phyloP scores from a whole-genome alignment of 2,329 filamentous ascomycete genomes.

The Sclerotiophoma versabilis region DNA sequence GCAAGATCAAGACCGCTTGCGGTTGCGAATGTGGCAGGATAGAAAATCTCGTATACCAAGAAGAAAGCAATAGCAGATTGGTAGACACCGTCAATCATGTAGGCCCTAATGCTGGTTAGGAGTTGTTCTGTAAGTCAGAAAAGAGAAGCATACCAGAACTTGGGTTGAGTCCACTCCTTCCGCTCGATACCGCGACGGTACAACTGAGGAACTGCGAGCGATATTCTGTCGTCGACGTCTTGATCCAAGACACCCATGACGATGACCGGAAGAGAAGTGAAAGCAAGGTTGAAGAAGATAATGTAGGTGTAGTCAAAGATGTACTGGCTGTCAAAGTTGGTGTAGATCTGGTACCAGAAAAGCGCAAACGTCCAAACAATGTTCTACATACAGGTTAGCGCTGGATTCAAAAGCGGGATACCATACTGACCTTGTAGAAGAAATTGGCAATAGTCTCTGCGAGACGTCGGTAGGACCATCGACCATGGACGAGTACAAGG shows the following conservation, averaged over 20 bases:
- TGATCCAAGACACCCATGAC: constrained; percentile 97
- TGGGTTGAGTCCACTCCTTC: constrained; percentile 92
- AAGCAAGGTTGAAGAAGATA: constrained; percentile 92
- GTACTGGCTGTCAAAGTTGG: constrained; percentile 95
- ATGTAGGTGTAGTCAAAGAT: constrained; percentile 99
- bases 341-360: constrained; percentile 97
- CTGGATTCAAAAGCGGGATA: no score
- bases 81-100: constrained; percentile 94
- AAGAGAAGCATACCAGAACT: constrained; percentile 80
- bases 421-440: constrained; percentile 84
- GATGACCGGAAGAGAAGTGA: constrained; percentile 93
- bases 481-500: constrained; percentile 79
- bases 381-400: constrained; percentile 65
- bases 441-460: constrained; percentile 97
- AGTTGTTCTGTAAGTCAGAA: background rate
- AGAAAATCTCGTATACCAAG: constrained; percentile 84
- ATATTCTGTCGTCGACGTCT: constrained; percentile 93
- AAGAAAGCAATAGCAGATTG: constrained; percentile 94
- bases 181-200: constrained; percentile 96
- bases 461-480: constrained; percentile 93
- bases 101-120: constrained; percentile 57
- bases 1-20: constrained; percentile 76
- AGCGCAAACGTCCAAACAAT: constrained; percentile 96
- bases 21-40: constrained; percentile 71
- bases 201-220: constrained; percentile 90